phyloP scores from a whole-genome alignment of 306 rosid species.

The Lathyrus oleraceus region DNA sequence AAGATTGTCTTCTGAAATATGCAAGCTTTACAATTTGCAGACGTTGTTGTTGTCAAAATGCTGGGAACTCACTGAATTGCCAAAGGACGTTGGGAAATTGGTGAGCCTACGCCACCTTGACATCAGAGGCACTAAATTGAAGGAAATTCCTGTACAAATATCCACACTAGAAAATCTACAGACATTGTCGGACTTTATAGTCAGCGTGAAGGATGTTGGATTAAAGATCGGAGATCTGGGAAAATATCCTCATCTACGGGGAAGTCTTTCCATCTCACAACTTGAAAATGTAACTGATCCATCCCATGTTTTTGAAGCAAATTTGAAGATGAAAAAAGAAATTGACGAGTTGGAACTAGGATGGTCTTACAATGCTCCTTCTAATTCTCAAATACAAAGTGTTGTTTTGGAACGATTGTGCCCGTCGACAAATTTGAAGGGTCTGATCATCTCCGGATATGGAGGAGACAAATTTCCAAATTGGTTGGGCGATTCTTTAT shows the following conservation, averaged over 20 bases:
- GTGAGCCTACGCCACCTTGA: background rate
- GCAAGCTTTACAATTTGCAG: constrained; percentile 30
- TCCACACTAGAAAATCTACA: background rate
- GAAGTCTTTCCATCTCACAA: constrained; percentile 12
- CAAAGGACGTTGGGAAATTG: too few species aligned
- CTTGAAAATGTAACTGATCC: too few species aligned
- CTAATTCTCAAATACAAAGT: background rate
- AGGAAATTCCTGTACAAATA: constrained; percentile 4
- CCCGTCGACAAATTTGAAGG: background rate
- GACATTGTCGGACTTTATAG: background rate
- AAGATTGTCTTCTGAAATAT: background rate
- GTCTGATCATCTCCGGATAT: too few species aligned
- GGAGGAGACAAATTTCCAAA: too few species aligned
- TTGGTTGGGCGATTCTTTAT: background rate
- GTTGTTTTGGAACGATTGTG: constrained; percentile 12
- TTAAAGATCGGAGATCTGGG: background rate
- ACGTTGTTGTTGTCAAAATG: constrained; percentile 21
- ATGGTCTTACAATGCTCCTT: background rate
- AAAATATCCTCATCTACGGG: background rate
- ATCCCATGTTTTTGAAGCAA: too few species aligned
- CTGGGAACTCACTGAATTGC: background rate
- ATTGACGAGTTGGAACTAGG: background rate
- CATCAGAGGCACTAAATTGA: background rate
- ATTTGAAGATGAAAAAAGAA: too few species aligned
- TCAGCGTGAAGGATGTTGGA: background rate